Evolutionary conservation across 2,329 filamentous ascomycete genomes (phyloP).

Genomic region (Aspergillus fumigatiaffinis): DNA sequence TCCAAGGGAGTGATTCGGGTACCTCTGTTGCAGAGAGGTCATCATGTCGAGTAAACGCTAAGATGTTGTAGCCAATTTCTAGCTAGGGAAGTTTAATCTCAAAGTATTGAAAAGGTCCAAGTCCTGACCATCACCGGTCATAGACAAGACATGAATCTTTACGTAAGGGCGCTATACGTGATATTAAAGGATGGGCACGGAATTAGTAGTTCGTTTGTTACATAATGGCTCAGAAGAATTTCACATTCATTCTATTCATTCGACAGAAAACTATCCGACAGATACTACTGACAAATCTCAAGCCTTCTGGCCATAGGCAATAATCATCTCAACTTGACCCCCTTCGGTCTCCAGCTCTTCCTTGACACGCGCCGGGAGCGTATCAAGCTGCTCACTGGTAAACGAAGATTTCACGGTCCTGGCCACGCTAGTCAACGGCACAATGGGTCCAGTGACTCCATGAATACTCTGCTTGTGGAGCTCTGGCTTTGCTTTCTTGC

Average conservation of each 20-base stretch:
- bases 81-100: background rate
- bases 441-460: conserved; percentile 4
- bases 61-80: background rate
- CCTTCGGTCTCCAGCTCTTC: conserved; percentile 5
- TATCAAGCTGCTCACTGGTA: background rate
- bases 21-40: conserved; percentile 3
- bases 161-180: background rate
- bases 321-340: conserved; percentile 3
- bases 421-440: conserved; percentile 1
- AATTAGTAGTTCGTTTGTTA: background rate
- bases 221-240: background rate
- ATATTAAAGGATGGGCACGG: background rate
- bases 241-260: background rate
- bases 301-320: conserved; percentile 2
- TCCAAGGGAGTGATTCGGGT: conserved; percentile 4
- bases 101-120: background rate
- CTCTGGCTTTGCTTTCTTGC: conserved; percentile 4
- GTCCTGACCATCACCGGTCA: background rate
- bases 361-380: conserved; percentile 1
- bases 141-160: background rate
- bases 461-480: conserved; percentile 1
- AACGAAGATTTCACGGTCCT: conserved; percentile 1
- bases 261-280: background rate
- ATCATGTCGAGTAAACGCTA: background rate
- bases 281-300: background rate